phyloP scores from a whole-genome alignment of 345 rosid genomes.

The Melaleuca alternifolia region DNA sequence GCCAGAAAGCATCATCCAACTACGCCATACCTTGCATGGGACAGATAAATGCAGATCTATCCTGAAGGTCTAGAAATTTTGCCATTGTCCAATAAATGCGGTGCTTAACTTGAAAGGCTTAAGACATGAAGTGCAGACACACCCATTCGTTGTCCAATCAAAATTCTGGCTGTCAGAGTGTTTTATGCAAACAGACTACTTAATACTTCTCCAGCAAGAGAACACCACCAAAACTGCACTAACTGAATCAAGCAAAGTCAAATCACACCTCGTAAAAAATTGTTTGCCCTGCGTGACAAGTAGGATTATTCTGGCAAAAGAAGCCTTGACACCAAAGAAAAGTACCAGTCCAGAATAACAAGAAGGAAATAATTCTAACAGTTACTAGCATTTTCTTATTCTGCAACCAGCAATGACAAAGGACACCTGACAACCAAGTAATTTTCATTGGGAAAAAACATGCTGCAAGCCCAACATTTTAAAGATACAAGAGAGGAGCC shows the following conservation, averaged over 20 bases:
- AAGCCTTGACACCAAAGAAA: background rate
- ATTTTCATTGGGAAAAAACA: background rate
- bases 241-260: background rate
- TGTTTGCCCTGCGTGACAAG: background rate
- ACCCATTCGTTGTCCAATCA: background rate
- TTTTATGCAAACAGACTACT: background rate
- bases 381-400: background rate
- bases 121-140: background rate
- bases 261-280: background rate
- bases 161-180: background rate
- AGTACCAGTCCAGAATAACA: background rate
- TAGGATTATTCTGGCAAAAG: background rate
- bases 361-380: background rate
- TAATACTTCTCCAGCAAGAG: background rate
- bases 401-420: background rate
- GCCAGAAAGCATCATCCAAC: background rate
- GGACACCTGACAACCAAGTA: background rate
- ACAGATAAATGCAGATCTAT: background rate
- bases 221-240: background rate
- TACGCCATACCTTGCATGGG: background rate
- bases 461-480: background rate
- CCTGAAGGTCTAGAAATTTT: background rate
- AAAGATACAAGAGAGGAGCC: background rate
- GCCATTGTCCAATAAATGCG: background rate
- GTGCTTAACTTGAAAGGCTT: background rate